Conservation (phyloP, 2,329 filamentous ascomycete genomes). For the Paraconiothyrium brasiliense region DNA sequence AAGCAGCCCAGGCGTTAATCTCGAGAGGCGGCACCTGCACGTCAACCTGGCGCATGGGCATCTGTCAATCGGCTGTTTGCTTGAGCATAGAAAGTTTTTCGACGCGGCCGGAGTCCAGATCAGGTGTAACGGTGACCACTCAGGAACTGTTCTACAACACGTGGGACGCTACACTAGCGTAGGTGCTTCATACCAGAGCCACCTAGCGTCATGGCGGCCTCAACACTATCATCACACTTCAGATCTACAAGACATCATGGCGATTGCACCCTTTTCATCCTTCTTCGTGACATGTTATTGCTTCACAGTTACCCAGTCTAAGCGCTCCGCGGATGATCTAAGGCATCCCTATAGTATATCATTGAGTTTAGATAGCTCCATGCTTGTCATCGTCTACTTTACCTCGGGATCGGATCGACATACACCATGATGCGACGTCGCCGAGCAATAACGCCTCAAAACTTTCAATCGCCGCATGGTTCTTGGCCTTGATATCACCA, state of each 20-base stretch:
- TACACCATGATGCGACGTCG: neutral
- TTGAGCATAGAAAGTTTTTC: neutral
- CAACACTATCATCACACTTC: neutral
- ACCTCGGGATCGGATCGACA: neutral
- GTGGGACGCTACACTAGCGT: conserved; percentile 1
- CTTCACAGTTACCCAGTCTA: neutral
- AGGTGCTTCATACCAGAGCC: neutral
- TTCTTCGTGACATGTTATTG: neutral
- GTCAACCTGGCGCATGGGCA: neutral
- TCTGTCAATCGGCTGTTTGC: neutral
- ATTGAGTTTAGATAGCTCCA: neutral
- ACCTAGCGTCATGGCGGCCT: neutral
- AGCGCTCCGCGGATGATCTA: neutral
- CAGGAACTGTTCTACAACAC: neutral
- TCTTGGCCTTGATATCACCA: neutral
- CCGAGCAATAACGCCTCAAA: neutral
- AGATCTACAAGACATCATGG: conserved; percentile 1
- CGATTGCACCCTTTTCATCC: no score
- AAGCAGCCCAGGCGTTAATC: conserved; percentile 7
- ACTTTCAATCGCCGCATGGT: no score
- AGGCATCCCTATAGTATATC: neutral
- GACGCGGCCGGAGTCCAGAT: neutral
- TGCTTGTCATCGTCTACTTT: neutral
- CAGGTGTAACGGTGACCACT: neutral
- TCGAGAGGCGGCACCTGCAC: neutral